Evolutionary conservation across 441 rosid species (phyloP).

Genomic region (Eugenia klotzschiana): DNA sequence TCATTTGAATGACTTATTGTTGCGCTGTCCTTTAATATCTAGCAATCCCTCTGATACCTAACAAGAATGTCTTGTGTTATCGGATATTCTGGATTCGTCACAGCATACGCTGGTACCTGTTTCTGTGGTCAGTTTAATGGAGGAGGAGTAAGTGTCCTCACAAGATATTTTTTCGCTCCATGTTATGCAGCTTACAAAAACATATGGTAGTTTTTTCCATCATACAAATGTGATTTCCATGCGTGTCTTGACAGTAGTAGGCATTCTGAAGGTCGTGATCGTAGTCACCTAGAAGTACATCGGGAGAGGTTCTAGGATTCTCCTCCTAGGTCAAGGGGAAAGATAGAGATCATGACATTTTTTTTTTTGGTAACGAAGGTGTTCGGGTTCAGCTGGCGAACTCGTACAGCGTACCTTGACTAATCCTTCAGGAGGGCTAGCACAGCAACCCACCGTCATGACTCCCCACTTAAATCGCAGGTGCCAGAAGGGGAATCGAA

Average conservation of each 20-base stretch:
- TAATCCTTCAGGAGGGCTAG: too few relatives aligned
- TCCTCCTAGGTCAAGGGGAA: not conserved
- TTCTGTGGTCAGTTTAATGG: conserved; percentile 13
- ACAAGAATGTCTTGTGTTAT: conserved; percentile 1
- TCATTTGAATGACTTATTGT: not conserved
- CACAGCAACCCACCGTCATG: too few relatives aligned
- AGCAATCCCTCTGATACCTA: not conserved
- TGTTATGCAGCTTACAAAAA: not conserved
- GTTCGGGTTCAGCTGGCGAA: too few relatives aligned
- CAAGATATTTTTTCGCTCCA: not conserved
- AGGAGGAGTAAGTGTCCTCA: conserved; percentile 27
- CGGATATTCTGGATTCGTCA: conserved; percentile 25
- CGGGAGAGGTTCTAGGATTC: not conserved
- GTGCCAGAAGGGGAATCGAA: too few relatives aligned
- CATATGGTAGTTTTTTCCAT: not conserved
- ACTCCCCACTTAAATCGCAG: too few relatives aligned
- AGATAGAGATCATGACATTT: conserved; percentile 1
- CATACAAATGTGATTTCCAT: not conserved
- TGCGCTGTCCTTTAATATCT: not conserved
- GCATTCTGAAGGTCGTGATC: not conserved
- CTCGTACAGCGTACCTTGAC: too few relatives aligned
- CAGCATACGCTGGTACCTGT: conserved; percentile 12
- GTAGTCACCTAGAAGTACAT: not conserved
- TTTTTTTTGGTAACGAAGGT: too few relatives aligned
- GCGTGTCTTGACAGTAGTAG: not conserved